Percentiles rank a stretch among this genome's conserved stretches.
phyloP scores from a whole-genome alignment of 352 stramenopile species.

The Phytophthora palmivora region DNA sequence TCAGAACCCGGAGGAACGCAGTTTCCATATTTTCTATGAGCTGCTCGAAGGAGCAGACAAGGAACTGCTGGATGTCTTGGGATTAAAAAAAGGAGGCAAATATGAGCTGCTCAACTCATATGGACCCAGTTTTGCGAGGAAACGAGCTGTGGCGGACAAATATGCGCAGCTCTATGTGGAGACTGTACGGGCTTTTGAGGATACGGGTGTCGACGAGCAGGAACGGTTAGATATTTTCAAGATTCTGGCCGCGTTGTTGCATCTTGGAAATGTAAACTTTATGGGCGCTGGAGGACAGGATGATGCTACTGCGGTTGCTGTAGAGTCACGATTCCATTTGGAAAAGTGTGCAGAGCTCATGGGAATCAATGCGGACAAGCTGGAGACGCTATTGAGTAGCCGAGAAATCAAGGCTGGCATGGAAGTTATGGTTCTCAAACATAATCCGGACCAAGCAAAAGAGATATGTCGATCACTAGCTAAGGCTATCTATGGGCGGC shows the following conservation, averaged over 20 bases:
- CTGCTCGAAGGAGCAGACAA: slow-evolving; percentile 86
- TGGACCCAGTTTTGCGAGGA: slow-evolving; percentile 50
- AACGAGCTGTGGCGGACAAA: slow-evolving; percentile 45
- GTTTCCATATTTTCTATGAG: slow-evolving; percentile 98
- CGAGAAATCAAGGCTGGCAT: slow-evolving; percentile 92
- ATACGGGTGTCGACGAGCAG: slow-evolving; percentile 64
- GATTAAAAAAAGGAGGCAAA: slow-evolving; percentile 64
- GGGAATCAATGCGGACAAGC: slow-evolving; percentile 75
- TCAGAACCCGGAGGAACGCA: slow-evolving; percentile 92
- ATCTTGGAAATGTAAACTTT: slow-evolving; percentile 96
- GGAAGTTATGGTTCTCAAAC: slow-evolving; percentile 87
- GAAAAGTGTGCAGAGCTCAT: slow-evolving; percentile 89
- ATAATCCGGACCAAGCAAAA: slow-evolving; percentile 72
- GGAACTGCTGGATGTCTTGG: slow-evolving; percentile 67
- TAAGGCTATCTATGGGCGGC: slow-evolving; percentile 96
- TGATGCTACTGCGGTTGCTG: slow-evolving; percentile 48
- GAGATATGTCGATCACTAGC: slow-evolving; percentile 94
- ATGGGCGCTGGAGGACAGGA: slow-evolving; percentile 47
- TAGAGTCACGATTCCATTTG: slow-evolving; percentile 54
- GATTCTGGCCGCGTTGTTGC: slow-evolving; percentile 92
- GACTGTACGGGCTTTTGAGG: slow-evolving; percentile 79
- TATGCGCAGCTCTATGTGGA: slow-evolving; percentile 68
- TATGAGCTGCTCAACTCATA: slow-evolving; percentile 92
- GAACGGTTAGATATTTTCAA: slow-evolving; percentile 70
- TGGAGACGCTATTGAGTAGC: slow-evolving; percentile 91